Percentiles rank a stretch among this genome's conserved stretches.
Conservation (phyloP, 257 asterid species). For the Ophiorrhiza pumila region DNA sequence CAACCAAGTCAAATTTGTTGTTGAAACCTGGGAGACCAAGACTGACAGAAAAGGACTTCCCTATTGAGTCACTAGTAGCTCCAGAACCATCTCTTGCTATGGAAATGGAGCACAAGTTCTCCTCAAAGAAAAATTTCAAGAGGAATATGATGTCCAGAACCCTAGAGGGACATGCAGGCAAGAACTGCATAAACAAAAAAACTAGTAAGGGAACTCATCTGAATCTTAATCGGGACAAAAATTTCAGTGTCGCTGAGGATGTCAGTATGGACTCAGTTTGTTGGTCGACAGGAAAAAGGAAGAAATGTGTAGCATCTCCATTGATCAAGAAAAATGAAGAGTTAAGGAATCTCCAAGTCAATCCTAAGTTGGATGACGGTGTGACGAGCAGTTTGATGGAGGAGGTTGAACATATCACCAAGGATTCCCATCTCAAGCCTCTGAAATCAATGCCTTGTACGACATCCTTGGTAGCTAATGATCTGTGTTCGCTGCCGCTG, state of each 20-base stretch:
- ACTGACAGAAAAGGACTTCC: constrained; percentile 11
- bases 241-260: constrained; percentile 12
- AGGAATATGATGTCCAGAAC: constrained; percentile 14
- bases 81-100: constrained; percentile 22
- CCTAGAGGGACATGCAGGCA: constrained; percentile 7
- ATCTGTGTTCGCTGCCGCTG: constrained; percentile 15
- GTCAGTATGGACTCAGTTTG: constrained; percentile 13
- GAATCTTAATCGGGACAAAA: constrained; percentile 16
- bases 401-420: neutral
- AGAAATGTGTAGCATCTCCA: constrained; percentile 8
- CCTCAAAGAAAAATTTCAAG: constrained; percentile 15
- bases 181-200: constrained; percentile 1
- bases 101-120: constrained; percentile 22
- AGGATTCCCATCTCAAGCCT: neutral
- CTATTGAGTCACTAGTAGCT: constrained; percentile 8
- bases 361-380: neutral
- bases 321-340: constrained; percentile 15
- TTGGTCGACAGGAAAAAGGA: constrained; percentile 15
- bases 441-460: neutral
- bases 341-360: constrained; percentile 12
- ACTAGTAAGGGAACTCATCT: neutral
- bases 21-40: constrained; percentile 2
- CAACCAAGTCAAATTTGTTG: constrained; percentile 18
- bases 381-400: neutral
- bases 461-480: neutral